A percentile compares a stretch with the other conserved stretches of the same genome.
Evolutionary conservation across 768 basidiomycete genomes (phyloP).

Genomic region (Chalciporus sphaerocephalus): DNA sequence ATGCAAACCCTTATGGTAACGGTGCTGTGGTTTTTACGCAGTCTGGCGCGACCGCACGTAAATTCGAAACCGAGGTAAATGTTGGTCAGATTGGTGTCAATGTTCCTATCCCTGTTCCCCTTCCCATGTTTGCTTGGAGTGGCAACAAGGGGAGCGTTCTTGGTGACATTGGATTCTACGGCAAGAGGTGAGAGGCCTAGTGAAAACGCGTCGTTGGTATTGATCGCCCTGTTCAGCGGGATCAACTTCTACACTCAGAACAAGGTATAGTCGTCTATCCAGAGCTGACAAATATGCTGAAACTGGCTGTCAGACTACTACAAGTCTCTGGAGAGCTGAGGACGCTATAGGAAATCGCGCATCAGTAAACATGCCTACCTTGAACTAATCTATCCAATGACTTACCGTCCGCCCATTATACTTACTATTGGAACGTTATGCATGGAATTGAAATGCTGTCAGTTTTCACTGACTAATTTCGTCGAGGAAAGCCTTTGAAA

Average conservation of each 20-base stretch:
- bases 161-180: constrained; percentile 90
- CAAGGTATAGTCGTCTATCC: constrained; percentile 50
- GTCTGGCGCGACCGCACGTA: constrained; percentile 90
- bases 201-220: background rate
- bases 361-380: constrained; percentile 84
- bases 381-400: constrained; percentile 33
- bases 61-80: constrained; percentile 84
- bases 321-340: constrained; percentile 87
- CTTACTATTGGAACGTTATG: background rate
- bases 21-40: constrained; percentile 96
- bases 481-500: constrained; percentile 80
- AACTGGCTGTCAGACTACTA: constrained; percentile 62
- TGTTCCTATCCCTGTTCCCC: constrained; percentile 87
- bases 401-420: constrained; percentile 1
- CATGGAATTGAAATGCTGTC: constrained; percentile 1
- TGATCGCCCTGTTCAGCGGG: constrained; percentile 44
- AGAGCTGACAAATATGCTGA: constrained; percentile 2
- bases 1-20: constrained; percentile 87
- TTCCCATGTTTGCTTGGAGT: constrained; percentile 95
- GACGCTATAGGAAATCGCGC: constrained; percentile 76
- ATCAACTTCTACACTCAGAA: constrained; percentile 96
- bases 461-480: constrained; percentile 41
- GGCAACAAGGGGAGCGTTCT: constrained; percentile 87
- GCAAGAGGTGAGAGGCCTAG: constrained; percentile 55
- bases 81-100: constrained; percentile 94